Conservation (phyloP, 306 rosid genomes). For the Pueraria montana region DNA sequence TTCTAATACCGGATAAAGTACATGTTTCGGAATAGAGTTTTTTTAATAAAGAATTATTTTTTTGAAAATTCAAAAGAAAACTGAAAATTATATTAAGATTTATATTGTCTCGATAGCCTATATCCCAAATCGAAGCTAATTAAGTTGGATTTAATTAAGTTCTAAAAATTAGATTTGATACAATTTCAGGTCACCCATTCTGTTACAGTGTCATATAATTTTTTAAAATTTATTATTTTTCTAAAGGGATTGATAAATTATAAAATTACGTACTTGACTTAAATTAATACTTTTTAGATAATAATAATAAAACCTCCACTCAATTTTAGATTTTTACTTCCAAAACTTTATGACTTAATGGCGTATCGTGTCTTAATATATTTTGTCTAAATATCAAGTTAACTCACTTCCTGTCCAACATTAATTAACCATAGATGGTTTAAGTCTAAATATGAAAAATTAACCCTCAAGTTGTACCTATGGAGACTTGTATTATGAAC, state of each 20-base stretch:
- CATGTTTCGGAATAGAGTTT: background rate
- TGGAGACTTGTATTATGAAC: background rate
- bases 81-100: background rate
- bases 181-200: background rate
- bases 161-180: background rate
- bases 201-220: background rate
- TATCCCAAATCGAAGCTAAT: background rate
- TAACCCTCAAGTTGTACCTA: background rate
- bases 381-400: background rate
- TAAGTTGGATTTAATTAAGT: background rate
- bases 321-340: too few relatives aligned
- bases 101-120: background rate
- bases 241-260: background rate
- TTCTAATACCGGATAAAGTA: background rate
- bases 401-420: background rate
- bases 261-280: background rate
- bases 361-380: background rate
- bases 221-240: background rate
- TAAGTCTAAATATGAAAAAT: too few relatives aligned
- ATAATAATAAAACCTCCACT: background rate
- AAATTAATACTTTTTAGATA: background rate
- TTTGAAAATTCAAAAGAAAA: background rate
- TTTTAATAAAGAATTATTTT: background rate
- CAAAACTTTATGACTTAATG: too few relatives aligned
- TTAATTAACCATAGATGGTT: background rate